phyloP scores from a whole-genome alignment of 805 yeast species.

The Candida multigemmis region DNA sequence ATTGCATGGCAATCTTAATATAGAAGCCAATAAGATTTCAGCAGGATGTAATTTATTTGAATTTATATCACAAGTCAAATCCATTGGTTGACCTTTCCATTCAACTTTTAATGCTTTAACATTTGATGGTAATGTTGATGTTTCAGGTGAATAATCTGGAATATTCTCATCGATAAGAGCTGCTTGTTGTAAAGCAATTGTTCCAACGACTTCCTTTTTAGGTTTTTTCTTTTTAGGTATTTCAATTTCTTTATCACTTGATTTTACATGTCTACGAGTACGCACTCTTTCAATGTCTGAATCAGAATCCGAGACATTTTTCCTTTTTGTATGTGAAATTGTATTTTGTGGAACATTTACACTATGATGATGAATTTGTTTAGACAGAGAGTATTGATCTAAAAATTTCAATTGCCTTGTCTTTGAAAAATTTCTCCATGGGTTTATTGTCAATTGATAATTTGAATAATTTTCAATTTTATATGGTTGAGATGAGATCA shows the following conservation, averaged over 20 bases:
- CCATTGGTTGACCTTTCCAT: constrained; percentile 99
- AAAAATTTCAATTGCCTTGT: constrained; percentile 43
- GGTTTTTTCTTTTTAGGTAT: constrained; percentile 20
- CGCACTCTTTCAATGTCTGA: constrained; percentile 38
- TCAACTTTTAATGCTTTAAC: constrained; percentile 75
- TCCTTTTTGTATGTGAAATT: constrained; percentile 27
- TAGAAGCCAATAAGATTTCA: constrained; percentile 77
- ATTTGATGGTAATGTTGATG: constrained; percentile 54
- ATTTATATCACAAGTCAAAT: constrained; percentile 70
- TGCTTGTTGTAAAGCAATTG: constrained; percentile 28
- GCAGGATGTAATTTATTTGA: constrained; percentile 77
- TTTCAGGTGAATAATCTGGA: constrained; percentile 78
- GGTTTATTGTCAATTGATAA: constrained; percentile 39
- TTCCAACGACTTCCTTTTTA: constrained; percentile 23
- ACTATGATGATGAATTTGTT: constrained; percentile 7
- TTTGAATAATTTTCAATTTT: constrained; percentile 40
- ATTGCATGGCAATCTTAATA: constrained; percentile 80
- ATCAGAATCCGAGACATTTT: constrained; percentile 26
- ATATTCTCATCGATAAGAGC: constrained; percentile 58
- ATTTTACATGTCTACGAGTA: constrained; percentile 44
- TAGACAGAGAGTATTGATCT: constrained; percentile 36
- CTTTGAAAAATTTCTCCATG: constrained; percentile 38
- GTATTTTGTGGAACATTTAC: constrained; percentile 12
- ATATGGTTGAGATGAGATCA: constrained; percentile 23
- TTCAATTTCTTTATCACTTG: no score